These are phyloP conservation scores for Mucor sp. DNA, from an alignment of 371 early-diverging fungal species.

Conservation along the genomic window DNA sequence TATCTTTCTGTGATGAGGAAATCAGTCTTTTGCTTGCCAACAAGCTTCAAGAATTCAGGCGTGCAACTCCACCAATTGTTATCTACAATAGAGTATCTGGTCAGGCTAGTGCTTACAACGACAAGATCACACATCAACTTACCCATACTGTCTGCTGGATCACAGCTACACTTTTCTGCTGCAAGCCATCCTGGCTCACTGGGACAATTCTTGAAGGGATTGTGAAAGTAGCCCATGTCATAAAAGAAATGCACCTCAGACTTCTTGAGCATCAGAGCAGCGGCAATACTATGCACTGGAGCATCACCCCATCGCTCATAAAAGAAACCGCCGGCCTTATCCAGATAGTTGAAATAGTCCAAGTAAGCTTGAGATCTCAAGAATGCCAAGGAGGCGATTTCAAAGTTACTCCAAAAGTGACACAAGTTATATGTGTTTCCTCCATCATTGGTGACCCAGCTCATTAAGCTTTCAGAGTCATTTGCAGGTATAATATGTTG, in stretches of 20 bases:
- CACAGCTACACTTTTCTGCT: conserved; percentile 62
- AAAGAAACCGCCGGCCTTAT: conserved; percentile 90
- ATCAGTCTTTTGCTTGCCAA: conserved; percentile 22
- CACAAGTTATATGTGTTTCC: conserved; percentile 70
- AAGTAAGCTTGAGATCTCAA: conserved; percentile 78
- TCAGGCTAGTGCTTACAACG: background rate
- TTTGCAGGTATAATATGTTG: conserved; percentile 38
- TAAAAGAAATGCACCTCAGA: conserved; percentile 92
- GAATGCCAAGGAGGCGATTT: conserved; percentile 86
- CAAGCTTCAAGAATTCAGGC: conserved; percentile 26
- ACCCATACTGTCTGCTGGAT: conserved; percentile 58
- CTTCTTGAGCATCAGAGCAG: conserved; percentile 77
- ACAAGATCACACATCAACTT: conserved; percentile 15
- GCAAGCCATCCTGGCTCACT: conserved; percentile 51
- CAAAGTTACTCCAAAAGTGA: conserved; percentile 98
- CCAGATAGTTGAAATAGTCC: conserved; percentile 68
- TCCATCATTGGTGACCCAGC: conserved; percentile 37
- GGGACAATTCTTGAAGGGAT: conserved; percentile 72
- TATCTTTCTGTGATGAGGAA: conserved; percentile 30
- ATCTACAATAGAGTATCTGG: conserved; percentile 9
- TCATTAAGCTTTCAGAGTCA: conserved; percentile 35
- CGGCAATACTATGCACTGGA: conserved; percentile 94
- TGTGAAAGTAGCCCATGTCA: conserved; percentile 86
- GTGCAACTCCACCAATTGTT: conserved; percentile 33
- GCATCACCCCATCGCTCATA: conserved; percentile 98